Evolutionary conservation across 2,329 filamentous ascomycete genomes (phyloP), one percentile per base, ranked within the genome.

Genomic region (Esteya vermicola): DNA sequence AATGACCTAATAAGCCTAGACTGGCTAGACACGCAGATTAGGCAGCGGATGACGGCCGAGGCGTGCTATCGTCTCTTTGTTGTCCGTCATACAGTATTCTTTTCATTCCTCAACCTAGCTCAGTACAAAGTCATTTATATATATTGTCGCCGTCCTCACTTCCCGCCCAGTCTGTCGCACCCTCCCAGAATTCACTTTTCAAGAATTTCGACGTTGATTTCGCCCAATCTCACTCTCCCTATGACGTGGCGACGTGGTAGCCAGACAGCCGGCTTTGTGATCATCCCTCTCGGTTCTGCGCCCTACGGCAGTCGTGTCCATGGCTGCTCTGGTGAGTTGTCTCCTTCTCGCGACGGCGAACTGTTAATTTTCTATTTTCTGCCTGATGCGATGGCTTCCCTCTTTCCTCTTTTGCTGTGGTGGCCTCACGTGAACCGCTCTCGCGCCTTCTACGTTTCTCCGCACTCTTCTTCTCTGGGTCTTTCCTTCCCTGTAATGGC

Each of bases 241-340:
- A 30, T 28, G 32, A 35, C 38, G 32, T 23, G 18, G 32, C n/a
- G 16, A 5, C 31, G n/a, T 16, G 20, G 21, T 38, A 20, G 30
- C 6, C 32, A 22, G 16, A 20, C 20, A 22, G n/a, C 14, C 13
- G 18, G 19, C 18, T n/a, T 9, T 30, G n/a, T 22, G 20, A 4
- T 13, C 7, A 23, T 33, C 19, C 20, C 21, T 27, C 8, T 30
- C 20, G 13, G 22, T n/a, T n/a, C 14, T 34, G 22, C 22, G 19
- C 2, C 9, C 9, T 25, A 16, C 18, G n/a, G 2, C 9, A 18
- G 18, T 21, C 23, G 23, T 26, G 27, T 40, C 27, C 23, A 42
- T 42, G 40, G 40, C 40, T 31, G 40, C 40, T n/a, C 16, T 42
- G 19, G 40, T 42, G 32, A 39, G 40, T 42, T 8, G 5, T 30